Base-by-base conservation (phyloP, 225 moss, liverwort and hornwort genomes). In the Climacium dendroides region DNA sequence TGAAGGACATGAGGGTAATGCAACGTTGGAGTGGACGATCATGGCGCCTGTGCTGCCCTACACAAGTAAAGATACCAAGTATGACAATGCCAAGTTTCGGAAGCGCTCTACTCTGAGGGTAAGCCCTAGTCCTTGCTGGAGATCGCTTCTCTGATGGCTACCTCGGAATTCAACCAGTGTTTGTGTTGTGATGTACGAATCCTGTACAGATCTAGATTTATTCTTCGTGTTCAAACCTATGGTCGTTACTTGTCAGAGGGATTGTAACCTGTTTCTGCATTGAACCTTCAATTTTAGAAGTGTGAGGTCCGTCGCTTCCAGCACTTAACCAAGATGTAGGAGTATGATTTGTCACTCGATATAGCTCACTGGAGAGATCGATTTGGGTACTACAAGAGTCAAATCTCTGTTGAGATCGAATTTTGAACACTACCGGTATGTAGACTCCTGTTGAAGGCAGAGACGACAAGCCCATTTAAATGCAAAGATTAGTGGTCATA, bases 1-100 rank as follows among this genome's bases (percentile, higher is more conserved):
- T 59, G 85, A 72, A 77, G 82, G 71, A 62, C 45, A 41, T 63
- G 80, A 87, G 87, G 69, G 90, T 92, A 81, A 89, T 85, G 91
- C 89, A 64, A 59, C 60, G 50, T 75, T 91, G 87, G 90, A 78
- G 86, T 84, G 84, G 82, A 78, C 89, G 87, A 88, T 61, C 79
- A 82, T 94, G 94, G 91, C 91, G 76, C 89, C 90, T 77, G 91
- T 92, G 90, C 89, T 94, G 92, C 94, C 94, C 65, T 94, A 92
- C 86, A 87, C 94, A 67, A 92, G 76, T 79, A 88, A 89, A 81
- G 96, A 94, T 41, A 86, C 93, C 57, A 84, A 91, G 48, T 99
- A 99, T 85, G 97, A 97, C 88, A 99, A 99, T 89, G 97, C 97
- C 26, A 99, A 99, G 93, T 92, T 99, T 81, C 98, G 98, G 64